phyloP scores from a whole-genome alignment of 1,284 basidiomycete species.

The Tremellales sp. region DNA sequence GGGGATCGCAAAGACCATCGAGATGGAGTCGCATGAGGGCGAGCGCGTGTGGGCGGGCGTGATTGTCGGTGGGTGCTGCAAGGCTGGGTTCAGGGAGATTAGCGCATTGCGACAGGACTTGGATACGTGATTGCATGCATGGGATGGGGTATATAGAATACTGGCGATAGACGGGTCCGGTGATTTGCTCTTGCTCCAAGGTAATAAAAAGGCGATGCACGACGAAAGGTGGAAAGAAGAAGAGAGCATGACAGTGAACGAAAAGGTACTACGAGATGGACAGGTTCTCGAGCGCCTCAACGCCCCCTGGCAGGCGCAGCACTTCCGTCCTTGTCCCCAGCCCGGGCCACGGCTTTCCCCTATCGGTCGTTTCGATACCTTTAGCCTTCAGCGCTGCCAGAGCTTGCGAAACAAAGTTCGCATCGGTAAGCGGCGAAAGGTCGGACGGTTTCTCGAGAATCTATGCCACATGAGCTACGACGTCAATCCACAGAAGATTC shows the following conservation, averaged over 20 bases:
- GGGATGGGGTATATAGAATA: no score
- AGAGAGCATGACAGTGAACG: not conserved
- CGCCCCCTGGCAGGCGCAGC: slow-evolving; percentile 17
- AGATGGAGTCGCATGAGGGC: slow-evolving; percentile 1
- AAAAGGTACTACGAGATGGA: no score
- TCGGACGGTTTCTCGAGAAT: slow-evolving; percentile 75
- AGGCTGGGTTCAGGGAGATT: slow-evolving; percentile 59
- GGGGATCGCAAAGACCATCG: slow-evolving; percentile 31
- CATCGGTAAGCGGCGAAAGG: slow-evolving; percentile 81
- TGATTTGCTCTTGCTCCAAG: not conserved
- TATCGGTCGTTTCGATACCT: not conserved
- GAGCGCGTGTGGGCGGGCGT: slow-evolving; percentile 54
- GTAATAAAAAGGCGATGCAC: not conserved
- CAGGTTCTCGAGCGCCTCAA: no score
- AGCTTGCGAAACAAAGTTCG: slow-evolving; percentile 75
- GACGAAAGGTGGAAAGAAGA: not conserved
- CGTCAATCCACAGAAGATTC: not conserved
- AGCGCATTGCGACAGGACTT: slow-evolving; percentile 16
- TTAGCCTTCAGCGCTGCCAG: slow-evolving; percentile 50
- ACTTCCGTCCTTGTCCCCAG: slow-evolving; percentile 52
- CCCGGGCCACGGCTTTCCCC: slow-evolving; percentile 70
- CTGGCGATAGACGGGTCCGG: not conserved
- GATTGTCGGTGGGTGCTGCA: slow-evolving; percentile 70
- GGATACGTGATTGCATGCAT: slow-evolving; percentile 3
- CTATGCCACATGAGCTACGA: slow-evolving; percentile 47